Evolutionary conservation across 768 basidiomycete species (phyloP), one percentile per base, ranked within the genome.

Genomic region (Lactarius akahatsu): DNA sequence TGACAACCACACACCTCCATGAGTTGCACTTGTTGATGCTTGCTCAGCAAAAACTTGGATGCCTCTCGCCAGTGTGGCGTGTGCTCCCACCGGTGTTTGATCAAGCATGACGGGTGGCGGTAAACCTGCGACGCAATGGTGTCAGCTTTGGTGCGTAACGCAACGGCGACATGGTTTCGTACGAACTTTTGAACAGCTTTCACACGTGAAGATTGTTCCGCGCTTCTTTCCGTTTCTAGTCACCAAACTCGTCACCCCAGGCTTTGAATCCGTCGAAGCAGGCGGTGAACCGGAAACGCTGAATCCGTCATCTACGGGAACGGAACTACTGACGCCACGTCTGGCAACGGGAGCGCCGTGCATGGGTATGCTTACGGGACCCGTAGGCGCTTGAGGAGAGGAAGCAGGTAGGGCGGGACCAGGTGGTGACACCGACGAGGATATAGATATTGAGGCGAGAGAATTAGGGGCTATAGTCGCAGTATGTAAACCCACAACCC

Each of bases 1-100:
- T 18, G 43, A 65, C 63, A 16, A 28, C 23, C 23, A 73, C 81
- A 73, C 65, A 90, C 92, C 83, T 98, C 96, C 54, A 99, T 89
- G 60, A 98, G 79, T 72, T 98, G 96, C 0, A 99, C 96, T 71
- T 98, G 96, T 73, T 98, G 95, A 75, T 98, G 96, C 78, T 98
- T 98, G 77, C 89, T 92, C 65, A 98, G 81, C 38, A 94, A 86
- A 72, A 95, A 88, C 75, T 95, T 93, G 70, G 90, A 85, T 2
- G 95, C 91, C 75, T 95, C 92, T 54, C 91, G 89, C 96, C 96
- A 98, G 73, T 97, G 94, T 23, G 92, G 92, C 40, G 92, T 93
- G 74, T 96, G 94, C 73, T 98, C 96, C 96, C 96, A 98, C 40
- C 96, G 90, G 74, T 98, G 96, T 77, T 98, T 98, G 77, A 96